A percentile compares a stretch with the other conserved stretches of the same genome.
Conservation (phyloP, 352 stramenopile species). For the Phytopythium vexans region DNA sequence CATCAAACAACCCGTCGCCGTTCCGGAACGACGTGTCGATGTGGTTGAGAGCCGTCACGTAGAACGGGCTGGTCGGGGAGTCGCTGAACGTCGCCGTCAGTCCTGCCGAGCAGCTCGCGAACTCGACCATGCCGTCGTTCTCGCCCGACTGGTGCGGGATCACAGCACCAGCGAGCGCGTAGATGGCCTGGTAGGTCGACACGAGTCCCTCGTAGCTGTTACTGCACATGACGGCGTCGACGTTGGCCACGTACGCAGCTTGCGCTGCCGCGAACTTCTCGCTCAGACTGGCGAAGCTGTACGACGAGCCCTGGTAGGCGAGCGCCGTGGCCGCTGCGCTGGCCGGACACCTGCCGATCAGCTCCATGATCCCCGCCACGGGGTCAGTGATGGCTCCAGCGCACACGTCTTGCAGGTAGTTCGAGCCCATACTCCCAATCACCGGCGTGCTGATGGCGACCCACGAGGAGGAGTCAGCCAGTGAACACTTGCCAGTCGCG, state of each 20-base stretch:
- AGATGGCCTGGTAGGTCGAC: conserved; percentile 21
- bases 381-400: conserved; percentile 13
- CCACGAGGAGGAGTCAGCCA: conserved; percentile 33
- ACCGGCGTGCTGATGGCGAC: conserved; percentile 34
- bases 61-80: conserved; percentile 35
- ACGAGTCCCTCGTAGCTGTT: conserved; percentile 27
- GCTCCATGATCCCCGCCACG: conserved; percentile 20
- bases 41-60: conserved; percentile 53
- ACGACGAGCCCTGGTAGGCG: conserved; percentile 25
- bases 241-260: conserved; percentile 20
- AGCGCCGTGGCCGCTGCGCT: conserved; percentile 29
- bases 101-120: conserved; percentile 35
- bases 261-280: conserved; percentile 22
- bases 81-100: conserved; percentile 25
- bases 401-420: conserved; percentile 38
- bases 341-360: conserved; percentile 41
- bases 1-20: conserved; percentile 46
- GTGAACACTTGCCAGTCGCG: conserved; percentile 19
- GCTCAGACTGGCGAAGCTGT: conserved; percentile 12
- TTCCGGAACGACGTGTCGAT: conserved; percentile 54
- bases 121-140: conserved; percentile 54
- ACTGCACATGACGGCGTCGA: conserved; percentile 32
- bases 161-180: conserved; percentile 23
- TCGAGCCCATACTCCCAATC: conserved; percentile 44
- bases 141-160: conserved; percentile 26